Conservation (phyloP, 495 filamentous ascomycete species). For the Neurospora sp. region DNA sequence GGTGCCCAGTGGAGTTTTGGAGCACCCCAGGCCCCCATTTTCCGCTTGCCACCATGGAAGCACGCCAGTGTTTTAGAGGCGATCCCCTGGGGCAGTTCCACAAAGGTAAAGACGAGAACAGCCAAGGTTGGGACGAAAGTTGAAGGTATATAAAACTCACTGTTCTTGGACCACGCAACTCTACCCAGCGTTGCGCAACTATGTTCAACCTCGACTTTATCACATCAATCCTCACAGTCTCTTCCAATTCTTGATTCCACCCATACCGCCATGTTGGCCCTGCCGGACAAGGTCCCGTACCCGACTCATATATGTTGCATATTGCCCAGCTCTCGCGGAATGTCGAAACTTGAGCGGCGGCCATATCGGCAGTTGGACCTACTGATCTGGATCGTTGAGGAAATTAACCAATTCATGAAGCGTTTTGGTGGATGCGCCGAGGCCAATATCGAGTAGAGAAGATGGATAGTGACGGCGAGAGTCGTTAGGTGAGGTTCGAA, state of each 20-base stretch:
- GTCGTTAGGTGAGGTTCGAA: constrained; percentile 1
- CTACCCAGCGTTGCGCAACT: constrained; percentile 26
- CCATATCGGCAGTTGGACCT: constrained; percentile 32
- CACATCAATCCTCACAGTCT: background rate
- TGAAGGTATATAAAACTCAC: constrained; percentile 12
- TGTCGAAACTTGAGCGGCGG: constrained; percentile 28
- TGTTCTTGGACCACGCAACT: constrained; percentile 10
- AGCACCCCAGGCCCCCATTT: background rate
- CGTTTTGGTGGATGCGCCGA: constrained; percentile 19
- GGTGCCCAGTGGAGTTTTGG: background rate
- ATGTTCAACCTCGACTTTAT: constrained; percentile 15
- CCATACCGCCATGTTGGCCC: constrained; percentile 8
- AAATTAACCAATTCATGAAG: constrained; percentile 31
- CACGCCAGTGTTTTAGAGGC: background rate
- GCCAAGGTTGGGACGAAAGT: background rate
- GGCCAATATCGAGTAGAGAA: constrained; percentile 6
- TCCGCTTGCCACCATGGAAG: background rate
- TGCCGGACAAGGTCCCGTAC: constrained; percentile 7
- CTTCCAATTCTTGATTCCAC: constrained; percentile 10
- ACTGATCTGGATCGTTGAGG: background rate
- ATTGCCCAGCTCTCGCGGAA: constrained; percentile 22
- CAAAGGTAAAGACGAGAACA: background rate
- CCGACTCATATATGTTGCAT: constrained; percentile 16
- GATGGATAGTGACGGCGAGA: background rate
- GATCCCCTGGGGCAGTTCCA: background rate